Conservation (phyloP, 495 filamentous ascomycete genomes). For the Parachaetomium inaequale region DNA sequence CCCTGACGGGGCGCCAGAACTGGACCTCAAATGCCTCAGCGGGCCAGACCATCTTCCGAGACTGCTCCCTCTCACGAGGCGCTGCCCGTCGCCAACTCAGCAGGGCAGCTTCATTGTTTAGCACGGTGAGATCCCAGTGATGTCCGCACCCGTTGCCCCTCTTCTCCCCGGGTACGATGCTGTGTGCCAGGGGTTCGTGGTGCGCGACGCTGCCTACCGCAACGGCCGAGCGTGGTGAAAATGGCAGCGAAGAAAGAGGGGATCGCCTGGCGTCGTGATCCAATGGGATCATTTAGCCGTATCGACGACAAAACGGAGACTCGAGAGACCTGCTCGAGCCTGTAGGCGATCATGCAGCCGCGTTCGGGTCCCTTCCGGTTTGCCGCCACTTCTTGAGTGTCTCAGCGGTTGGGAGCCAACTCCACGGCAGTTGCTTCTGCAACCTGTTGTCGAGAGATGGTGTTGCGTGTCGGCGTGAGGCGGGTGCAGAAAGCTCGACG, state of each 20-base stretch:
- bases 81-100: neutral
- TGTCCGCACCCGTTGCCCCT: neutral
- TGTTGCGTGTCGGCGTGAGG: neutral
- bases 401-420: neutral
- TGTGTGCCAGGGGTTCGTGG: neutral
- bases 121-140: neutral
- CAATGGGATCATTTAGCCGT: neutral
- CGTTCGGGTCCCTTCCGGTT: constrained; percentile 4
- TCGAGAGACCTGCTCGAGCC: neutral
- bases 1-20: neutral
- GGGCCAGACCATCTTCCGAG: neutral
- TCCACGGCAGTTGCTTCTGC: neutral
- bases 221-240: constrained; percentile 13
- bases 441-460: neutral
- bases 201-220: constrained; percentile 9
- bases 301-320: neutral
- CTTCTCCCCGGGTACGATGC: neutral
- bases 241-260: neutral
- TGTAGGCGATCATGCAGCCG: constrained; percentile 12
- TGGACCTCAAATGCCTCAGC: neutral
- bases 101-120: neutral
- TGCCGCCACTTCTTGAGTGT: neutral
- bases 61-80: neutral
- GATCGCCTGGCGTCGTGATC: neutral
- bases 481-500: neutral